Evolutionary conservation across 2,329 filamentous ascomycete species (phyloP), one percentile per base, ranked within the genome.

Genomic region (Phialophora macrospora): DNA sequence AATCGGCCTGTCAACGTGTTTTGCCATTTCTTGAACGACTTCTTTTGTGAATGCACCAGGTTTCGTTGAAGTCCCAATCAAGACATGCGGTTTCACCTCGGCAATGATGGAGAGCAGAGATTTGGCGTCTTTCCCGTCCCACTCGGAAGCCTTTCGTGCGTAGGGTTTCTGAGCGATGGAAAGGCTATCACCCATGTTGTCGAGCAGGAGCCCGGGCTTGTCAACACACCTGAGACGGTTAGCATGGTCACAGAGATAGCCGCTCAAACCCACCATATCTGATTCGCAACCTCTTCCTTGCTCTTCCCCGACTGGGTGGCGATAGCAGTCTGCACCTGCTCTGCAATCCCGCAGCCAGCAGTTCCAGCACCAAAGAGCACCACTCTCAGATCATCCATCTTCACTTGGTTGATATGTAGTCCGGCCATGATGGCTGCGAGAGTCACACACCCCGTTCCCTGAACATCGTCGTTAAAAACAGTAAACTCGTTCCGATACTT

Each of bases 391-490:
- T 96, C 91, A 8, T 81, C 78, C 48, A 96, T 80, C 60, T 88
- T 86, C 60, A 88, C 79, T 2, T 87, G 83, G 66, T 83, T 87
- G 7, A 94, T 87, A 66, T 91, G 86, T 7, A 93, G 80, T 0
- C 86, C 92, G 0, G 92, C 87, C 80, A 92, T 87, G 68, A 96
- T 88, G 0, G 90, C 92, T 0, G 92, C 92, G 0, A 96, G 83
- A 0, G 93, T 94, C 0, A 96, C 92, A 65, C 91, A 94, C 0
- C 92, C 93, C 0, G 93, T 96, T 1, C 92, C 93, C 76, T 96
- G 92, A 0, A 96, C 88, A 75, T 96, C 92, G 65, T 96, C 93
- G 73, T 96, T 96, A 82, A 97, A 96, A 76, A 92, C 96, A 0
- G 92, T 84, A 7, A 94, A 88, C 57, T 90, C 74, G 0, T 88